Percentiles rank a stretch among this genome's conserved stretches.
Conservation (phyloP, 2,329 filamentous ascomycete species). For the Harringtonia lauricola region DNA sequence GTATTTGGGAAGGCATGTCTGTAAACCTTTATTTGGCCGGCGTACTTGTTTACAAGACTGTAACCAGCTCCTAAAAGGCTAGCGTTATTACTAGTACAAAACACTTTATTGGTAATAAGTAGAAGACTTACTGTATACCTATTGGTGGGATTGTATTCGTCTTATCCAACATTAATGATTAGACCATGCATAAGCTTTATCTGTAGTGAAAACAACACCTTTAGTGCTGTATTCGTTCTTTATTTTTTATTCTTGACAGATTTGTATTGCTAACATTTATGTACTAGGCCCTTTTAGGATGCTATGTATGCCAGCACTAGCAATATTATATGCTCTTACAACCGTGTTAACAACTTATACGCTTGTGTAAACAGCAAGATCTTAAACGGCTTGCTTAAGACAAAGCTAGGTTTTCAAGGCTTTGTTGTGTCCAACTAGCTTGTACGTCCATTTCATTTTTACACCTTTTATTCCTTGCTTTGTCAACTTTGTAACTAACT, state of each 20-base stretch:
- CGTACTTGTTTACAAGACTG: slow-evolving; percentile 37
- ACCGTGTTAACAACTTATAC: slow-evolving; percentile 59
- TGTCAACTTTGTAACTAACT: neutral
- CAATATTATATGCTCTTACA: slow-evolving; percentile 51
- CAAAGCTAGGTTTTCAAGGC: slow-evolving; percentile 46
- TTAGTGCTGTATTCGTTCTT: neutral
- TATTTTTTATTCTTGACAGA: too few species aligned
- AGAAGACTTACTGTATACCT: slow-evolving; percentile 43
- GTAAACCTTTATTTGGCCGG: slow-evolving; percentile 51
- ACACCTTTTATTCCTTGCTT: neutral
- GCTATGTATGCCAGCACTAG: slow-evolving; percentile 49
- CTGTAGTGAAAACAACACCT: slow-evolving; percentile 27
- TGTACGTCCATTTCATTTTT: neutral
- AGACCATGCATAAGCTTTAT: slow-evolving; percentile 36
- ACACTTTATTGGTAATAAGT: slow-evolving; percentile 51
- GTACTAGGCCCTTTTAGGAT: slow-evolving; percentile 35
- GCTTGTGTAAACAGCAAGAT: slow-evolving; percentile 56
- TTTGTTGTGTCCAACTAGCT: slow-evolving; percentile 59
- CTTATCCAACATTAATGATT: slow-evolving; percentile 31
- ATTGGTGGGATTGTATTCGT: slow-evolving; percentile 30
- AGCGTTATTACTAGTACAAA: slow-evolving; percentile 61
- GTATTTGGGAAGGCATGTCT: slow-evolving; percentile 44
- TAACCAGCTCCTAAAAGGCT: slow-evolving; percentile 56
- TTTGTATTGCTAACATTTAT: neutral
- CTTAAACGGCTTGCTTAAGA: slow-evolving; percentile 53